phyloP scores from a whole-genome alignment of 306 rosid species.

The Quercus dentata region DNA sequence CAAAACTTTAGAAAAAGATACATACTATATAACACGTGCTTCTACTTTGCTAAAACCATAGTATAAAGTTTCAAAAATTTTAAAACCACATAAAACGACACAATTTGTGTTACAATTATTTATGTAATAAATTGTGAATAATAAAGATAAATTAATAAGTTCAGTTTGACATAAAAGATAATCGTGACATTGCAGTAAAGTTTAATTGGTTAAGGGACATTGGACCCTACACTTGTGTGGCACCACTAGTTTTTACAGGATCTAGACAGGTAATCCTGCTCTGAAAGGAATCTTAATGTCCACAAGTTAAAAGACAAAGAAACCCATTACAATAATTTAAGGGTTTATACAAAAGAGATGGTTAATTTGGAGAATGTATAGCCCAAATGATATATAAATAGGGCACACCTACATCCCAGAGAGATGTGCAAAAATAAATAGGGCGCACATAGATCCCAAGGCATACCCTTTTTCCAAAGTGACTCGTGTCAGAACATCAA shows the following conservation, averaged over 20 bases:
- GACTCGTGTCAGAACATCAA: constrained; percentile 12
- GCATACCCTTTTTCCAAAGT: not conserved
- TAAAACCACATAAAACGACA: rapidly evolving
- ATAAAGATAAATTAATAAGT: no score
- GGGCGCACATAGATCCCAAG: not conserved
- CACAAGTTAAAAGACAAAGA: not conserved
- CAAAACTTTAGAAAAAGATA: no score
- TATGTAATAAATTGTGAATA: no score
- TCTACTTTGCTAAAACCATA: not conserved
- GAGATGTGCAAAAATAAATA: not conserved
- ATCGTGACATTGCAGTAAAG: no score
- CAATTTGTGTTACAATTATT: no score
- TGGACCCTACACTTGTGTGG: no score
- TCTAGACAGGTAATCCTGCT: not conserved
- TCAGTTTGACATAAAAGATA: no score
- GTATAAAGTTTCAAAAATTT: no score
- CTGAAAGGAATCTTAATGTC: not conserved
- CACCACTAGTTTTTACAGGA: not conserved
- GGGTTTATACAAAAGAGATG: not conserved
- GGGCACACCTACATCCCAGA: not conserved
- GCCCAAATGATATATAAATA: not conserved
- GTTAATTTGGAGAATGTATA: not conserved
- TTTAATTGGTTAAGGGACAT: no score
- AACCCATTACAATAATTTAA: not conserved
- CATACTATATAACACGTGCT: not conserved